phyloP scores from a whole-genome alignment of 1,284 basidiomycete species.

The Peniophora sp. region DNA sequence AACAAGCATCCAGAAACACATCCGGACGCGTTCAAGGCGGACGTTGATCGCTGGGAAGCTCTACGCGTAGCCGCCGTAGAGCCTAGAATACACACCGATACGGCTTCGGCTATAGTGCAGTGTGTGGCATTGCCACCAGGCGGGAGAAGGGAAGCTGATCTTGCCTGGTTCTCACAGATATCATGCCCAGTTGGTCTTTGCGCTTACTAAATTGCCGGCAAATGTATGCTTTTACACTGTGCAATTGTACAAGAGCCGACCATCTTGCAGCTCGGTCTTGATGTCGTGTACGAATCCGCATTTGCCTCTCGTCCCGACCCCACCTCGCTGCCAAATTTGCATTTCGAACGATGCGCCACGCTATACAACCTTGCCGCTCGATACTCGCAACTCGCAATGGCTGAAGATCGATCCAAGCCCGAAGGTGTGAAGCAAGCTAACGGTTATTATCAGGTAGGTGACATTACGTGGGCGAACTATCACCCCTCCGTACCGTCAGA shows the following conservation, averaged over 20 bases:
- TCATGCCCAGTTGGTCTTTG: conserved; percentile 79
- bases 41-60: conserved; percentile 66
- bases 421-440: conserved; percentile 78
- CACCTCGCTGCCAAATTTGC: conserved; percentile 61
- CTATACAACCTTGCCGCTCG: conserved; percentile 83
- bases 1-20: conserved; percentile 66
- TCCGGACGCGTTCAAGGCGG: conserved; percentile 81
- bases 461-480: neutral
- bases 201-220: conserved; percentile 65
- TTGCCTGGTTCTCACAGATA: conserved; percentile 47
- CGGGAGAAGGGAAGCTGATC: conserved; percentile 13
- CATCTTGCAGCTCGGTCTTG: conserved; percentile 58
- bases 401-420: conserved; percentile 60
- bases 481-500: neutral
- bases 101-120: conserved; percentile 40
- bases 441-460: conserved; percentile 61
- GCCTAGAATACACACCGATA: conserved; percentile 51
- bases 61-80: conserved; percentile 60
- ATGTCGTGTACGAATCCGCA: conserved; percentile 69
- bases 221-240: conserved; percentile 37
- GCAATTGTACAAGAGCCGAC: conserved; percentile 1
- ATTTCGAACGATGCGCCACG: conserved; percentile 71
- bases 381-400: conserved; percentile 64
- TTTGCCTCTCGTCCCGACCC: conserved; percentile 55
- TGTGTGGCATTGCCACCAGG: conserved; percentile 21